A percentile compares a stretch with the other conserved stretches of the same genome.
Conservation (phyloP, 192 early-diverging fungal genomes). For the Gamsiella multidivaricata region DNA sequence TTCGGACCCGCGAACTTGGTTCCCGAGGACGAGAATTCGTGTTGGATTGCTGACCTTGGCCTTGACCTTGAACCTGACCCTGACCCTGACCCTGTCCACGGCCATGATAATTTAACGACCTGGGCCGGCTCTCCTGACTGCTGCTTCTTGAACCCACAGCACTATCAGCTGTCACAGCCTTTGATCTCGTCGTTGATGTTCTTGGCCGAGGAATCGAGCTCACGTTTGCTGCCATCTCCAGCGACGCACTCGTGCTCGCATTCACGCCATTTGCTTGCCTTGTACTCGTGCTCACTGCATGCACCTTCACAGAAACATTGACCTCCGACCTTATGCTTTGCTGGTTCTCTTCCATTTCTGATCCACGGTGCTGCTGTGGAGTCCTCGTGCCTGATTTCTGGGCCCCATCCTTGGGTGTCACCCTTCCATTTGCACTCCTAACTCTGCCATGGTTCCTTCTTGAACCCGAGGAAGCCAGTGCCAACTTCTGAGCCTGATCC, state of each 20-base stretch:
- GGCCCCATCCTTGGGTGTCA: background rate
- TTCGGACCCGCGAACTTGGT: slow-evolving; percentile 17
- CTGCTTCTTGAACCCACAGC: background rate
- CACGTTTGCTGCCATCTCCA: background rate
- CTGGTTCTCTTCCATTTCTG: background rate
- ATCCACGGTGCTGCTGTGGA: background rate
- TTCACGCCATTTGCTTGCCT: background rate
- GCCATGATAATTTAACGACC: no score
- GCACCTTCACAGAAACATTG: background rate
- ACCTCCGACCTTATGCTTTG: background rate
- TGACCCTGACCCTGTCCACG: slow-evolving; percentile 3
- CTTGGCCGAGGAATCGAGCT: slow-evolving; percentile 41
- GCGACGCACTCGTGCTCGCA: background rate
- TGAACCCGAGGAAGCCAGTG: slow-evolving; percentile 3
- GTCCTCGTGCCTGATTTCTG: slow-evolving; percentile 1
- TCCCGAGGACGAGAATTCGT: background rate
- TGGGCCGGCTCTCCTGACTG: background rate
- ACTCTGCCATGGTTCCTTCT: slow-evolving; percentile 1
- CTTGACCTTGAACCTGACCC: background rate
- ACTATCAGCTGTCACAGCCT: slow-evolving; percentile 22
- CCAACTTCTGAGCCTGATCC: slow-evolving; percentile 1
- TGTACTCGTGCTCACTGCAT: background rate
- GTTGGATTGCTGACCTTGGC: background rate
- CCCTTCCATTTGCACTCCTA: slow-evolving; percentile 1
- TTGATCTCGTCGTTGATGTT: slow-evolving; percentile 14